phyloP scores from a whole-genome alignment of 2,329 filamentous ascomycete genomes.

The Paecilomyces sp. region DNA sequence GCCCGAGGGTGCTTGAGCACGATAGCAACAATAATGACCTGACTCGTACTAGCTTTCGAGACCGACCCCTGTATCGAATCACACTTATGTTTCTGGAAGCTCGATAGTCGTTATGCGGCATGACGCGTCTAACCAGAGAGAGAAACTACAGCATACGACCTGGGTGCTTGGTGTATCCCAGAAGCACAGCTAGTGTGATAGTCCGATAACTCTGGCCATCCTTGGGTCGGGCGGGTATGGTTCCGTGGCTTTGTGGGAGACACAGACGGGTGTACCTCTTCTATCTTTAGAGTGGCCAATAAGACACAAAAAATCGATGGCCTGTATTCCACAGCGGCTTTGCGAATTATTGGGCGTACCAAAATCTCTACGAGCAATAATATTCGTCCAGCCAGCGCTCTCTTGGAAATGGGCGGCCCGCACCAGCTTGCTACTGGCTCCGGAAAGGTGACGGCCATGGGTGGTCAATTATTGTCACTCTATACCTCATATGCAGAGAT shows the following conservation, averaged over 20 bases:
- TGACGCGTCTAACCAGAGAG: background rate
- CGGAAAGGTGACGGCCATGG: background rate
- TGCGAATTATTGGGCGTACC: background rate
- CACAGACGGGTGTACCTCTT: conserved; percentile 2
- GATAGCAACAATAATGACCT: background rate
- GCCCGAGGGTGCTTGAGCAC: background rate
- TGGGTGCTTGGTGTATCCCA: background rate
- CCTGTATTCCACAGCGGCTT: conserved; percentile 1
- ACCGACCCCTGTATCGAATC: background rate
- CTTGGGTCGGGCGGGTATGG: conserved; percentile 4
- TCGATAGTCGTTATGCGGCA: background rate
- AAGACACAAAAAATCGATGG: conserved; percentile 3
- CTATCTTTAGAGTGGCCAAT: conserved; percentile 20
- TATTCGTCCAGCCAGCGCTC: background rate
- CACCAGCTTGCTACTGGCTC: background rate
- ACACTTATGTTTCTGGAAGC: background rate
- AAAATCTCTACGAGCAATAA: background rate
- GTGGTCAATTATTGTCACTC: background rate
- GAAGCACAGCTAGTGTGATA: background rate
- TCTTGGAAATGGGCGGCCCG: background rate
- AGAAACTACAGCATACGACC: background rate
- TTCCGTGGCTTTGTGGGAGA: background rate
- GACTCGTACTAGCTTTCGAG: background rate
- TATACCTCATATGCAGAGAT: background rate
- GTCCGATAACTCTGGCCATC: background rate